Percentiles rank a stretch among this genome's conserved stretches.
phyloP scores from a whole-genome alignment of 495 filamentous ascomycete species.

The Podospora conica region DNA sequence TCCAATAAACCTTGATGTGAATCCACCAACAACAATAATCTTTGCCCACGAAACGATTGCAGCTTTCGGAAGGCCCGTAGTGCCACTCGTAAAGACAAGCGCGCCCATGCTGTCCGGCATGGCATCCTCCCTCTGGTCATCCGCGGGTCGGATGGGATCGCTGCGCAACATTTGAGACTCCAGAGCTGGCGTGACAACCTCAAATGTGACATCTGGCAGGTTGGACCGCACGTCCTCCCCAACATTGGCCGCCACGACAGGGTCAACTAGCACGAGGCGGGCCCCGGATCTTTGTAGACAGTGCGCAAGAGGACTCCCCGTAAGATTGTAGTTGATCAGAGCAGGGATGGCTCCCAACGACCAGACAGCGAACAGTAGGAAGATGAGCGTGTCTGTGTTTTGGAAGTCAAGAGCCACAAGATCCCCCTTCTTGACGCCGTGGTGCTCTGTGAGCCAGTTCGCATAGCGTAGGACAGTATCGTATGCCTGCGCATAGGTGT shows the following conservation, averaged over 20 bases:
- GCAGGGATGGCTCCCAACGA: conserved; percentile 84
- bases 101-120: conserved; percentile 55
- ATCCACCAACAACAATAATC: conserved; percentile 43
- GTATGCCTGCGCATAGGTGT: conserved; percentile 80
- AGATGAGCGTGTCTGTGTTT: conserved; percentile 77
- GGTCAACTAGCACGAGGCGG: conserved; percentile 68
- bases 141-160: conserved; percentile 55
- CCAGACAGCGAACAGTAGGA: conserved; percentile 83
- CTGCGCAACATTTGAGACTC: conserved; percentile 54
- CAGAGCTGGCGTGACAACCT: conserved; percentile 57
- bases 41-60: conserved; percentile 82
- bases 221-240: conserved; percentile 40
- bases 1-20: conserved; percentile 51
- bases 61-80: conserved; percentile 86
- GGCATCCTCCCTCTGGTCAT: conserved; percentile 50
- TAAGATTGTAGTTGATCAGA: conserved; percentile 90
- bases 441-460: conserved; percentile 68
- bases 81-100: conserved; percentile 82
- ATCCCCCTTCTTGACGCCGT: conserved; percentile 64
- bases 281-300: conserved; percentile 67
- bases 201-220: conserved; percentile 47
- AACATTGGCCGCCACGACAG: conserved; percentile 50
- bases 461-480: conserved; percentile 70
- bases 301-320: conserved; percentile 68
- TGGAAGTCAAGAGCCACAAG: conserved; percentile 86